A percentile compares a stretch with the other conserved stretches of the same genome.
Evolutionary conservation across 2,329 filamentous ascomycete genomes (phyloP).

Genomic region (Corinectria fuckeliana): DNA sequence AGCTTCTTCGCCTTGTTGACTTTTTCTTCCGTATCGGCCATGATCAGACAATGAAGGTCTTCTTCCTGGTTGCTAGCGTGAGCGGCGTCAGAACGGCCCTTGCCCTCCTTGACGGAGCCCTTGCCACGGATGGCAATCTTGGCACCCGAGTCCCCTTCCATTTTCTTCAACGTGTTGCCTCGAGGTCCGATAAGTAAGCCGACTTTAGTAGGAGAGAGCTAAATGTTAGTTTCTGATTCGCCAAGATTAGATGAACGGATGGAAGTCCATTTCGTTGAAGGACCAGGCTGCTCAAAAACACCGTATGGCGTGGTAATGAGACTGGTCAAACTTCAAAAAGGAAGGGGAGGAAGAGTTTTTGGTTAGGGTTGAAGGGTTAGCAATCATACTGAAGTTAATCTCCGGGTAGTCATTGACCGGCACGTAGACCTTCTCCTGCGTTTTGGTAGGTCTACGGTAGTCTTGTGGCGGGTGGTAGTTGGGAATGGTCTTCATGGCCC

Average conservation of each 20-base stretch:
- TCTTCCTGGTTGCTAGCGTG: conserved; percentile 99
- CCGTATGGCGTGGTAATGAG: conserved; percentile 42
- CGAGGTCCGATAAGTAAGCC: conserved; percentile 99
- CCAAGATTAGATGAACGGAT: conserved; percentile 45
- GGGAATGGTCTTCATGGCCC: conserved; percentile 99
- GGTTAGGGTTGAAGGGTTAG: conserved; percentile 92
- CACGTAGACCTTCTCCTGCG: conserved; percentile 99
- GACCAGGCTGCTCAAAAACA: conserved; percentile 43
- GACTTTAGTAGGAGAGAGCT: conserved; percentile 90
- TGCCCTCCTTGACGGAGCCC: conserved; percentile 99
- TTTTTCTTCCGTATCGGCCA: conserved; percentile 99
- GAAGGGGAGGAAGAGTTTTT: conserved; percentile 43
- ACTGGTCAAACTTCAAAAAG: conserved; percentile 54
- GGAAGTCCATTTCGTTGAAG: conserved; percentile 43
- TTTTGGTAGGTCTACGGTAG: conserved; percentile 98
- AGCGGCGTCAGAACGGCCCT: conserved; percentile 97
- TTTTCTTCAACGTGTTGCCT: conserved; percentile 99
- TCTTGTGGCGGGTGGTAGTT: conserved; percentile 99
- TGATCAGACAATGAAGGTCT: conserved; percentile 97
- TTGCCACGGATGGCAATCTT: conserved; percentile 99
- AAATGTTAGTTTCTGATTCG: conserved; percentile 80
- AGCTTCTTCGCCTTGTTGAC: conserved; percentile 99
- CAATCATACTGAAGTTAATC: conserved; percentile 99
- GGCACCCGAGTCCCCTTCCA: conserved; percentile 95
- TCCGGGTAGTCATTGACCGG: conserved; percentile 99